Conservation (phyloP, 352 stramenopile genomes). For the Globisporangium barbulae region DNA sequence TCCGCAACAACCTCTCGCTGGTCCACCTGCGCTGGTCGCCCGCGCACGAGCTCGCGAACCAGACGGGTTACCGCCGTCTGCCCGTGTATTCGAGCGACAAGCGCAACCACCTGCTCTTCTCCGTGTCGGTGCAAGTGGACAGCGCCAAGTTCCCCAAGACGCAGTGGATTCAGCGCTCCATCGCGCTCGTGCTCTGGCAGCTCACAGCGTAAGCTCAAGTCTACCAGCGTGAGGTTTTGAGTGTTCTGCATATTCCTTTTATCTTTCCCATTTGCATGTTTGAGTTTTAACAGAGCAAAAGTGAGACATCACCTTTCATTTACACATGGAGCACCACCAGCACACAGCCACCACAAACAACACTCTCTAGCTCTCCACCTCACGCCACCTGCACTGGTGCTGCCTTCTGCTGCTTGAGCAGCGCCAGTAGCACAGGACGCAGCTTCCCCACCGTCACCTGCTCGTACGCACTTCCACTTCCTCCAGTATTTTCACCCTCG, state of each 20-base stretch:
- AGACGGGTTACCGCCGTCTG: conserved; percentile 37
- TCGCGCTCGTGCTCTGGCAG: conserved; percentile 83
- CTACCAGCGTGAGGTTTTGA: not conserved
- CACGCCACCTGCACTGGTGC: not conserved
- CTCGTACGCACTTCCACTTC: conserved; percentile 12
- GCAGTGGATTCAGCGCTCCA: conserved; percentile 79
- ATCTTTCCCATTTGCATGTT: not conserved
- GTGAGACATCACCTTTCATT: conserved; percentile 2
- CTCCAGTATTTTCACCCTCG: not conserved
- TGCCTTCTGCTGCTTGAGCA: conserved; percentile 35
- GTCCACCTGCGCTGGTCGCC: conserved; percentile 72
- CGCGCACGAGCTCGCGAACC: conserved; percentile 26
- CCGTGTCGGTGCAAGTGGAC: conserved; percentile 66
- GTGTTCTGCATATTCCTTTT: conserved; percentile 11
- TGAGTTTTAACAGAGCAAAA: not conserved
- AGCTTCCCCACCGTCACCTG: conserved; percentile 47
- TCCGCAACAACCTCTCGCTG: conserved; percentile 63
- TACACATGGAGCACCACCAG: not conserved
- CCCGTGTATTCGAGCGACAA: conserved; percentile 85
- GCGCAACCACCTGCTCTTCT: conserved; percentile 78
- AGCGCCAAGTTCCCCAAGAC: conserved; percentile 42
- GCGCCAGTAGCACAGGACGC: conserved; percentile 33
- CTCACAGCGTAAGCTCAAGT: conserved; percentile 26
- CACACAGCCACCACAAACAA: not conserved
- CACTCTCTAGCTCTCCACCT: not conserved